Conservation (phyloP, 1,284 basidiomycete species). For the Melampsora larici-populina region DNA sequence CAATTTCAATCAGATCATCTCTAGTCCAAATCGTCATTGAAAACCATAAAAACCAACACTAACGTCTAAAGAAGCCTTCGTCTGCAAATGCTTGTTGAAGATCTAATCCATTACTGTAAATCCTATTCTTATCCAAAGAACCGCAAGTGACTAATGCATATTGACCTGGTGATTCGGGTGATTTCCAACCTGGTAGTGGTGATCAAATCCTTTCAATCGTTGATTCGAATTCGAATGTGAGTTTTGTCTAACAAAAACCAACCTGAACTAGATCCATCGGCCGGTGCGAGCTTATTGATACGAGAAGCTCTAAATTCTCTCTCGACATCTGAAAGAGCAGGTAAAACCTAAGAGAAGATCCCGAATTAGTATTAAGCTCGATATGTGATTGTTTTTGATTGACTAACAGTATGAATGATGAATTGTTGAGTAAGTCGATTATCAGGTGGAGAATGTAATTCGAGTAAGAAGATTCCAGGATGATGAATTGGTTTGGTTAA, state of each 20-base stretch:
- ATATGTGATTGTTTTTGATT: background rate
- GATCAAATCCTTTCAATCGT: background rate
- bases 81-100: constrained; percentile 29
- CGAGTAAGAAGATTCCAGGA: constrained; percentile 44
- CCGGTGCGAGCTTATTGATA: background rate
- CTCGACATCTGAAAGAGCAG: constrained; percentile 32
- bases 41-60: background rate
- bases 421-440: constrained; percentile 46
- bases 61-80: constrained; percentile 39
- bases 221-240: background rate
- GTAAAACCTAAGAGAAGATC: constrained; percentile 1
- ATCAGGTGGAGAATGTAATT: constrained; percentile 46
- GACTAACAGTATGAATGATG: constrained; percentile 24
- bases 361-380: background rate
- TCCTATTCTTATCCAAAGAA: constrained; percentile 26
- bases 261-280: constrained; percentile 5
- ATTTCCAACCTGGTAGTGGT: constrained; percentile 19
- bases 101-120: constrained; percentile 44
- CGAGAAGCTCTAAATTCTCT: constrained; percentile 37
- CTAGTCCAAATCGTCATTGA: background rate
- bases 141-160: constrained; percentile 45
- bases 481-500: constrained; percentile 30
- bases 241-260: background rate
- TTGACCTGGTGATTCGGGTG: constrained; percentile 39
- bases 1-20: background rate